phyloP scores from a whole-genome alignment of 129 eudicot genomes.

The Centrapalus pauciflorus region DNA sequence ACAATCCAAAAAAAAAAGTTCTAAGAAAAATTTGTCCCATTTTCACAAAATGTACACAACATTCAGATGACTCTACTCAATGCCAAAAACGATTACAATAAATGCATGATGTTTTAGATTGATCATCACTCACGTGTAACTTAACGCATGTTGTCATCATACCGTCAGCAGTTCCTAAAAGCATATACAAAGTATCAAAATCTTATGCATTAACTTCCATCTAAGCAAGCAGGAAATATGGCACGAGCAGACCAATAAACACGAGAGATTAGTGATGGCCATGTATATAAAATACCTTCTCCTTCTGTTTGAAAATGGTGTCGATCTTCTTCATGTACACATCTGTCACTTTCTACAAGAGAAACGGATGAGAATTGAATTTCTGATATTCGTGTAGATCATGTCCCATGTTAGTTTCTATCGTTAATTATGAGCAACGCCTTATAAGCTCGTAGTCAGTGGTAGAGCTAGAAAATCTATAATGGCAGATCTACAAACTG shows the following conservation, averaged over 20 bases:
- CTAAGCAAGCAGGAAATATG: too few relatives aligned
- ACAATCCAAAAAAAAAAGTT: too few relatives aligned
- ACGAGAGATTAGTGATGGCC: too few relatives aligned
- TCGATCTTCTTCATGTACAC: constrained; percentile 89
- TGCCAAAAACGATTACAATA: constrained; percentile 10
- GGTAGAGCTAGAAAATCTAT: too few relatives aligned
- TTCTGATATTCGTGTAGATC: neutral
- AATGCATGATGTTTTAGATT: constrained; percentile 9
- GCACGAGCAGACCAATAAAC: too few relatives aligned
- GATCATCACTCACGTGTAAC: constrained; percentile 6
- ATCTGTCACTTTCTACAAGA: constrained; percentile 77
- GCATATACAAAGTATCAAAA: neutral
- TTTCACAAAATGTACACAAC: neutral
- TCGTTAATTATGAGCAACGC: too few relatives aligned
- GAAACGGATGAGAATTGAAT: neutral
- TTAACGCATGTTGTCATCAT: constrained; percentile 26
- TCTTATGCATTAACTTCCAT: neutral
- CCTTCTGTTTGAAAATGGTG: constrained; percentile 81
- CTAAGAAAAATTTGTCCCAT: neutral
- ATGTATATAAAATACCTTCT: constrained; percentile 48
- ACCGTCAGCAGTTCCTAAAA: constrained; percentile 83
- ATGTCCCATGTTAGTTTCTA: neutral
- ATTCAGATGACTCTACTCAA: neutral
- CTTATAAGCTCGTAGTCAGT: too few relatives aligned
- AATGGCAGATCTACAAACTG: too few relatives aligned